Conservation (phyloP, 2,329 filamentous ascomycete genomes). For the Aureobasidium namibiae region DNA sequence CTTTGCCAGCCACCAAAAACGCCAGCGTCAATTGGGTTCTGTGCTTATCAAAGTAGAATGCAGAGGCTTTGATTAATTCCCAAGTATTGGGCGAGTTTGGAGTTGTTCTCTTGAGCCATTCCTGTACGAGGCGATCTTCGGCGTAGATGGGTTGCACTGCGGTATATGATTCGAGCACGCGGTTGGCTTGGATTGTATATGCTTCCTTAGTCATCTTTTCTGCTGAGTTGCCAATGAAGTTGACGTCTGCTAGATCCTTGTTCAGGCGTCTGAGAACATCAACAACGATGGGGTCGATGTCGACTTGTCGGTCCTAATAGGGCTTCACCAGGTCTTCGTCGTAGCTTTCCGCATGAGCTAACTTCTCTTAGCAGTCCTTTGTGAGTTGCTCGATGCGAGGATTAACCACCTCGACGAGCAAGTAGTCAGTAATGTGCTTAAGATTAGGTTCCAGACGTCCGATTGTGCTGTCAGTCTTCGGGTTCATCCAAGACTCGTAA, state of each 20-base stretch:
- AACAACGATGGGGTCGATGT: neutral
- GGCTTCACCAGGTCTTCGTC: neutral
- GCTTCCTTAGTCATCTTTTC: neutral
- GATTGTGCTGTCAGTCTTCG: slow-evolving; percentile 15
- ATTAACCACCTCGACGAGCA: slow-evolving; percentile 30
- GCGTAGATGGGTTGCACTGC: slow-evolving; percentile 16
- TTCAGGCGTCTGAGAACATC: neutral
- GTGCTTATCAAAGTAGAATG: slow-evolving; percentile 27
- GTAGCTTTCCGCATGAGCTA: neutral
- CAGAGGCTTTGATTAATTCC: slow-evolving; percentile 40
- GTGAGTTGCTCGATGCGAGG: slow-evolving; percentile 18
- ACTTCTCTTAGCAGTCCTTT: slow-evolving; percentile 10
- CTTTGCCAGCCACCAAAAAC: slow-evolving; percentile 32
- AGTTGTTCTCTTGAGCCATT: slow-evolving; percentile 18
- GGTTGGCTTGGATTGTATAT: neutral
- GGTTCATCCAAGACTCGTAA: slow-evolving; percentile 23
- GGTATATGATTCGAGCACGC: slow-evolving; percentile 11
- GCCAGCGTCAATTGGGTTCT: slow-evolving; percentile 23
- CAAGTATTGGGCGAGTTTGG: slow-evolving; percentile 26
- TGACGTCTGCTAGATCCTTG: neutral
- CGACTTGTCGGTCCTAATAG: neutral
- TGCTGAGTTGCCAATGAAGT: neutral
- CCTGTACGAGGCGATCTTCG: slow-evolving; percentile 13
- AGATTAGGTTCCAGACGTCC: slow-evolving; percentile 9
- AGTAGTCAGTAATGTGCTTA: slow-evolving; percentile 52